Base-by-base conservation (phyloP, 2,329 filamentous ascomycete species). In the Neospermospora avenae region DNA sequence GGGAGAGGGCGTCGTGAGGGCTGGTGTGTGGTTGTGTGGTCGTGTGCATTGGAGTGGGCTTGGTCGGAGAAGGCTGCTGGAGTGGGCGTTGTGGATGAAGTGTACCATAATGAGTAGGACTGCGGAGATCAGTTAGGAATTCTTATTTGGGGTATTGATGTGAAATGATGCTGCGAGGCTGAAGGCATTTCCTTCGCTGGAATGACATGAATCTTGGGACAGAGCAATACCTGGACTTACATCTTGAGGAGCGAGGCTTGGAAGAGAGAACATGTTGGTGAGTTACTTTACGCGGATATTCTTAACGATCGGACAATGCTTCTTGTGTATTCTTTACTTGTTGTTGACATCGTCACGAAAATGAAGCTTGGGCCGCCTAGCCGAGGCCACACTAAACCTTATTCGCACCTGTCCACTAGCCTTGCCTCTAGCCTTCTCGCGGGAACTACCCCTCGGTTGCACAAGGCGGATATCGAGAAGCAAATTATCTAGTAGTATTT, bases 31-130 rank as follows among this genome's bases (percentile, higher is more conserved):
- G 41, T 46, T n/a, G 39, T 37, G 28, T 55, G 39, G 28, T 55
- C 53, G 18, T 55, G 53, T 35, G 58, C 66, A 59, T 67, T 68
- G 56, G 18, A 52, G 44, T 35, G 58, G 48, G 42, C 41, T 59
- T 65, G 70, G 64, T 61, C 73, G 67, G 53, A 71, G 65, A 58
- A 60, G 1, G 67, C 75, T 64, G 63, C 70, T 64, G 55, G 74
- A 71, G 62, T 70, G 61, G 71, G 69, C 68, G 48, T 81, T 70
- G 77, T 78, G 54, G 86, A 81, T 13, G 87, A 85, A 35, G 83
- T 84, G 73, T 90, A 90, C 88, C 88, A 91, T 61, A 91, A 81
- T 55, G 84, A 82, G 73, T 91, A 86, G 37, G 87, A 86, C 88
- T 91, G 72, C 20, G 44, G n/a, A 20, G 35, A 39, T 44, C 11